phyloP scores from a whole-genome alignment of 2,329 filamentous ascomycete species.

The Elsinoe ampelina region DNA sequence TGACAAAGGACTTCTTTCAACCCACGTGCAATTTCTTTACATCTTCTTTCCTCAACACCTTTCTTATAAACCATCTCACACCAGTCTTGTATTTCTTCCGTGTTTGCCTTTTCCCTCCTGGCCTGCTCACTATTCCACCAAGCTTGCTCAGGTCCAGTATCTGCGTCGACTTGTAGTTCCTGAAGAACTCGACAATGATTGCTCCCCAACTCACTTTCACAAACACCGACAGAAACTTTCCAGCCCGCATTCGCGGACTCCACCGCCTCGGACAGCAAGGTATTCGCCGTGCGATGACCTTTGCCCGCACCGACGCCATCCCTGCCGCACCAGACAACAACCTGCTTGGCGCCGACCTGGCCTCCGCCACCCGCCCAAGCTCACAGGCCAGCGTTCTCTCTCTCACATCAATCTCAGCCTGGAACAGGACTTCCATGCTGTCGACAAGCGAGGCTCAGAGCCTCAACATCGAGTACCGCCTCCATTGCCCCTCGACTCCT shows the following conservation, averaged over 20 bases:
- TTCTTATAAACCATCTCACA: background rate
- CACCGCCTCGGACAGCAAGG: constrained; percentile 8
- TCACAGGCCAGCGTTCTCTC: constrained; percentile 9
- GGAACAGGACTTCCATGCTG: constrained; percentile 9
- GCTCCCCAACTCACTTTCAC: background rate
- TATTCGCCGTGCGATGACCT: constrained; percentile 2
- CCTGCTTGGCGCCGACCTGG: background rate
- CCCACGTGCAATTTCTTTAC: background rate
- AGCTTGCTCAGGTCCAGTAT: background rate
- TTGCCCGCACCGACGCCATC: background rate
- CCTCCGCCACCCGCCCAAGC: background rate
- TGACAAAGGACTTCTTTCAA: constrained; percentile 2
- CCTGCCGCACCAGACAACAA: background rate
- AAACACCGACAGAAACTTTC: constrained; percentile 9
- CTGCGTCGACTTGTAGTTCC: background rate
- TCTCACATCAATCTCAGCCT: background rate
- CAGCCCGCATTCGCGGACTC: constrained; percentile 3
- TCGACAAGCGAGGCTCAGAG: background rate
- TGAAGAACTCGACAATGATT: constrained; percentile 7
- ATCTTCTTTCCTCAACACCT: background rate
- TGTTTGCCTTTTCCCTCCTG: background rate
- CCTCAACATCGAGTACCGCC: background rate
- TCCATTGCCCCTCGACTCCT: background rate
- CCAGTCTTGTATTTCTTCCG: background rate
- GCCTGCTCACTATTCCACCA: background rate